A percentile compares a stretch with the other conserved stretches of the same genome.
These are phyloP conservation scores for Lentithecium fluviatile DNA, from an alignment of 495 filamentous ascomycete species.

Conservation along the genomic window DNA sequence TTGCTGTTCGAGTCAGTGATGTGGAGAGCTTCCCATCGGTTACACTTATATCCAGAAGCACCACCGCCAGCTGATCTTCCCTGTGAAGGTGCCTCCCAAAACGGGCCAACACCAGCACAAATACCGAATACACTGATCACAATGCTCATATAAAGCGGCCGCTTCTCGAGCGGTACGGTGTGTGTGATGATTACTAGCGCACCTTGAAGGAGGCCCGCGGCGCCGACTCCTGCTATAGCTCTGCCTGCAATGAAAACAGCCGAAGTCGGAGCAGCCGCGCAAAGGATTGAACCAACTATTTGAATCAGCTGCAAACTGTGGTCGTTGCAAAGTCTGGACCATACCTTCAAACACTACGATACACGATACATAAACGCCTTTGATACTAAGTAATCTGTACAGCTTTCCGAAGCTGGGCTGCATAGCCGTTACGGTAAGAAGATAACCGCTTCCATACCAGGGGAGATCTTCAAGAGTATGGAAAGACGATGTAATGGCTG, in stretches of 20 bases:
- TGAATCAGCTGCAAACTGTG: neutral
- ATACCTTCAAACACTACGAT: slow-evolving; percentile 38
- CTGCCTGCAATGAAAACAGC: slow-evolving; percentile 50
- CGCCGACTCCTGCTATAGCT: slow-evolving; percentile 44
- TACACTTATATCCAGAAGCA: slow-evolving; percentile 17
- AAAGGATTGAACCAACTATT: slow-evolving; percentile 46
- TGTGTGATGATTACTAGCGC: slow-evolving; percentile 11
- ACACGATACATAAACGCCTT: slow-evolving; percentile 27
- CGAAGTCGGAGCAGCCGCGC: slow-evolving; percentile 46
- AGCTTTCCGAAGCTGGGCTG: slow-evolving; percentile 38
- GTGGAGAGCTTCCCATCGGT: no score
- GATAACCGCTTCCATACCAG: slow-evolving; percentile 17
- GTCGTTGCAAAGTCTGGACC: neutral
- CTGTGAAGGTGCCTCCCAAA: slow-evolving; percentile 37
- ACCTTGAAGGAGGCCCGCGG: slow-evolving; percentile 21
- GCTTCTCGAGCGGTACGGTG: slow-evolving; percentile 3
- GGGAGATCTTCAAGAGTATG: no score
- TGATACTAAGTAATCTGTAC: slow-evolving; percentile 35
- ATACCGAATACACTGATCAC: slow-evolving; percentile 39
- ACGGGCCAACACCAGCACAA: slow-evolving; percentile 30
- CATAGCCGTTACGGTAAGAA: slow-evolving; percentile 37
- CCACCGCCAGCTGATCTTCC: slow-evolving; percentile 34
- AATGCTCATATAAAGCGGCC: slow-evolving; percentile 24
- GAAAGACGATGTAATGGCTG: no score
- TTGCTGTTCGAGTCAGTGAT: no score